Percentiles rank a stretch among this genome's conserved stretches.
These are phyloP conservation scores for Solanum tarijense DNA, from an alignment of 257 asterid species.

Conservation along the genomic window DNA sequence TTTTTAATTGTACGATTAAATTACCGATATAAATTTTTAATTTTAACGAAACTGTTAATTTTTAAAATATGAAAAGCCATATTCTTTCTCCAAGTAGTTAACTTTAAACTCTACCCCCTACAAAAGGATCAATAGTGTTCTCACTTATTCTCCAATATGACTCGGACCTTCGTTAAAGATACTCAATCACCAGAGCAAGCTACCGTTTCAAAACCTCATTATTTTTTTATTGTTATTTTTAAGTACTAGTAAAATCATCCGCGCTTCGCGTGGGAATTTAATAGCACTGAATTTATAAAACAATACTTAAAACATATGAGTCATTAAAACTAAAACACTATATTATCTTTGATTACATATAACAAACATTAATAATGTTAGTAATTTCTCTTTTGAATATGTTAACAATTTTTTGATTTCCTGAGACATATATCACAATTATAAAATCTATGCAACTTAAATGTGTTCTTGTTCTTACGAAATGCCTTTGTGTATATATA, in stretches of 20 bases:
- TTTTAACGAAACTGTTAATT: background rate
- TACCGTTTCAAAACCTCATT: background rate
- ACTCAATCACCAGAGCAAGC: background rate
- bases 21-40: background rate
- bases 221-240: background rate
- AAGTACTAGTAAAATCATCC: background rate
- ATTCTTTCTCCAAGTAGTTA: background rate
- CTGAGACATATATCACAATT: too few relatives aligned
- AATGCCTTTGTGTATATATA: too few relatives aligned
- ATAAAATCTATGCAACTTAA: too few relatives aligned
- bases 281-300: too few relatives aligned
- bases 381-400: too few relatives aligned
- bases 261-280: too few relatives aligned
- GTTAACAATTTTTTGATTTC: too few relatives aligned
- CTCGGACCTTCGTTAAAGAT: background rate
- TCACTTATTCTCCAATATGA: background rate
- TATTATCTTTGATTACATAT: too few relatives aligned
- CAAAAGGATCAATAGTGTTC: background rate
- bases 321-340: too few relatives aligned
- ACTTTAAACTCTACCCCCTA: accelerated
- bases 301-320: too few relatives aligned
- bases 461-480: too few relatives aligned
- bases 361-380: too few relatives aligned
- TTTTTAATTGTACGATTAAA: background rate
- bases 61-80: background rate